These are phyloP conservation scores for Chaetothyriales sp. DNA, from an alignment of 2,329 filamentous ascomycete genomes.

Conservation along the genomic window DNA sequence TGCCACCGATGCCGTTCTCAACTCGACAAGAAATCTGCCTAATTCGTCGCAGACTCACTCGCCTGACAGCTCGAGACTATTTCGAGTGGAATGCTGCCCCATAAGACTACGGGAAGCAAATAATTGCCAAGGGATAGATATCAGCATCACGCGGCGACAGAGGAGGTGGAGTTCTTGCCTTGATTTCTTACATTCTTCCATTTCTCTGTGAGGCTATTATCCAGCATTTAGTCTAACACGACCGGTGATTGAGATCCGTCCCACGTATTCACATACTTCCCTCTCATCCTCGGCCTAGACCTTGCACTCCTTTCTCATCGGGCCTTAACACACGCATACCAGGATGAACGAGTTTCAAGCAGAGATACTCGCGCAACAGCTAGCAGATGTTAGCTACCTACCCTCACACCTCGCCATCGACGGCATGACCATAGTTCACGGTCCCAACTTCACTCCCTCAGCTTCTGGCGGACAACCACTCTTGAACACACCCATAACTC, in stretches of 20 bases:
- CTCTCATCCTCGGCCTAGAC: not conserved
- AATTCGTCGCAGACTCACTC: not conserved
- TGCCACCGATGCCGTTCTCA: not conserved
- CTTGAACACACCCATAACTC: not conserved
- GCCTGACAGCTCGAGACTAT: not conserved
- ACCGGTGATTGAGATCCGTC: not conserved
- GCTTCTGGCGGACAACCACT: not conserved
- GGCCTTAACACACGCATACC: not conserved
- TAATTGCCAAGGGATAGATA: not conserved
- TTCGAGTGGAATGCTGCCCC: not conserved
- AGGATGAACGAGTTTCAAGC: not conserved
- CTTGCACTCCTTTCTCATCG: not conserved
- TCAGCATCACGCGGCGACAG: not conserved
- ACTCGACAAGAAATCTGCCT: not conserved
- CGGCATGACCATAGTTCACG: not conserved
- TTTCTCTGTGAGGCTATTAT: not conserved
- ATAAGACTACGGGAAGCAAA: not conserved
- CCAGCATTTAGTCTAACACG: not conserved
- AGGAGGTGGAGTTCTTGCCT: not conserved
- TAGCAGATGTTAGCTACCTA: not conserved
- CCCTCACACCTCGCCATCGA: not conserved
- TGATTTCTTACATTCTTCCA: not conserved
- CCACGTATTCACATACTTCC: not conserved
- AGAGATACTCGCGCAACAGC: not conserved
- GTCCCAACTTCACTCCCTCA: not conserved